Evolutionary conservation across 1,284 basidiomycete species (phyloP), one percentile per base, ranked within the genome.

Genomic region (Hypsizygus ulmarius): DNA sequence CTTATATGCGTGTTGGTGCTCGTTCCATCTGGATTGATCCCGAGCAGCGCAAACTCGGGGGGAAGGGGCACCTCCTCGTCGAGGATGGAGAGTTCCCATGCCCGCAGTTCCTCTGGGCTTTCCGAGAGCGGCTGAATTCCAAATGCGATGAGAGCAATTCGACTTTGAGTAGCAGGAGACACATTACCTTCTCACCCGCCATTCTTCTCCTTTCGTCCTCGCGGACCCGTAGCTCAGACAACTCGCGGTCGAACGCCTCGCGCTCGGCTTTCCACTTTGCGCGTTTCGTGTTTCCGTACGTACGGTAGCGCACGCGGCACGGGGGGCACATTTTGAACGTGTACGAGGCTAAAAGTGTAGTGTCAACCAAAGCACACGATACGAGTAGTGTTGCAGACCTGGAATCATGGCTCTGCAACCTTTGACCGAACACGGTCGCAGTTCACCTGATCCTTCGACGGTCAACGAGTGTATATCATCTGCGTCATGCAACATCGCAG

Each of bases 261-360:
- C 75, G 71, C 55, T 76, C 74, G 7, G 65, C 65, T 54, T 73
- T 78, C 73, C 73, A 75, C 55, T 79, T 81, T 2, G 70, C 70
- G 10, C 77, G 71, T 59, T 81, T 81, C 3, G 76, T 79, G 41
- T 64, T 74, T 0, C 78, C 78, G 50, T 81, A 80, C 38, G 59
- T 67, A 32, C 73, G 69, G 59, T 80, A 80, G 9, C 75, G 67
- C 28, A 68, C 62, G 25, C 79, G 68, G 54, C 79, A 81, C 0
- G 68, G 63, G 14, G 71, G 64, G 56, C 79, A 82, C 79, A 81
- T 82, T 59, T 77, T 80, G 66, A 66, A 79, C 38, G 68, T 65
- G 45, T 76, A 77, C 12, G 64, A 67, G 4, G 59, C 73, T 58
- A 63, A 43, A 27, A 9, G 40, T 34, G 2, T 14, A 11, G 7